Percentiles rank a stretch among this genome's conserved stretches.
Conservation (phyloP, 1,139 yeast genomes). For the Lodderomyces elongisporus region DNA sequence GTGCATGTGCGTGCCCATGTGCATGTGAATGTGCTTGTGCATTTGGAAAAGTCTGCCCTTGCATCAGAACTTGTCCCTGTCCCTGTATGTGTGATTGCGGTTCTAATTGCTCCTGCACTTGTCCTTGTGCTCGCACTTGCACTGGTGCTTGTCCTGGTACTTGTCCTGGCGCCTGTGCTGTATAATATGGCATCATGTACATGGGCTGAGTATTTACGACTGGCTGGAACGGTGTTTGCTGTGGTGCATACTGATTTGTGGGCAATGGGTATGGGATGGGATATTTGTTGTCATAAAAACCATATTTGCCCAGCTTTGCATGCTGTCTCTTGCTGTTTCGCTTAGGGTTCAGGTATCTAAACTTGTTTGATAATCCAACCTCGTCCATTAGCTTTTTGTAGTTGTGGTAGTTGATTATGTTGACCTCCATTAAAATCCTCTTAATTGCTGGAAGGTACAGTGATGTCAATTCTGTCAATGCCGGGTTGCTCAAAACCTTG, state of each 20-base stretch:
- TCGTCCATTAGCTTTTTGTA: slow-evolving; percentile 89
- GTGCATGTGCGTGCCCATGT: no score
- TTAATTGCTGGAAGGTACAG: slow-evolving; percentile 43
- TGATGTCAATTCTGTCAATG: slow-evolving; percentile 23
- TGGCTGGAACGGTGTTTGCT: slow-evolving; percentile 4
- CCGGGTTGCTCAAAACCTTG: slow-evolving; percentile 68
- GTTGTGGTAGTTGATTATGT: slow-evolving; percentile 57
- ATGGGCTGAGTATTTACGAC: slow-evolving; percentile 6
- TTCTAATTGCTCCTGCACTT: no score
- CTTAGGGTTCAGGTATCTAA: slow-evolving; percentile 22
- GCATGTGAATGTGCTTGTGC: slow-evolving; percentile 12
- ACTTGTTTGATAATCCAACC: slow-evolving; percentile 61
- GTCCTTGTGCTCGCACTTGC: no score
- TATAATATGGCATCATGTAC: slow-evolving; percentile 10
- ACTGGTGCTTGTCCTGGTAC: no score
- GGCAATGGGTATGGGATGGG: not conserved
- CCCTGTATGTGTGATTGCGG: no score
- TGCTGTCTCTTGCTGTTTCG: slow-evolving; percentile 6
- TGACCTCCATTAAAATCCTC: slow-evolving; percentile 53
- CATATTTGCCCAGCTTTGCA: not conserved
- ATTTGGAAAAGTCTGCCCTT: no score
- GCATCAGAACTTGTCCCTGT: no score
- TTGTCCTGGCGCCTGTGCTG: slow-evolving; percentile 11
- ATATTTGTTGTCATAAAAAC: not conserved
- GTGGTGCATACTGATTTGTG: slow-evolving; percentile 4